phyloP scores from a whole-genome alignment of 305 asterid species.

The Withania somnifera region DNA sequence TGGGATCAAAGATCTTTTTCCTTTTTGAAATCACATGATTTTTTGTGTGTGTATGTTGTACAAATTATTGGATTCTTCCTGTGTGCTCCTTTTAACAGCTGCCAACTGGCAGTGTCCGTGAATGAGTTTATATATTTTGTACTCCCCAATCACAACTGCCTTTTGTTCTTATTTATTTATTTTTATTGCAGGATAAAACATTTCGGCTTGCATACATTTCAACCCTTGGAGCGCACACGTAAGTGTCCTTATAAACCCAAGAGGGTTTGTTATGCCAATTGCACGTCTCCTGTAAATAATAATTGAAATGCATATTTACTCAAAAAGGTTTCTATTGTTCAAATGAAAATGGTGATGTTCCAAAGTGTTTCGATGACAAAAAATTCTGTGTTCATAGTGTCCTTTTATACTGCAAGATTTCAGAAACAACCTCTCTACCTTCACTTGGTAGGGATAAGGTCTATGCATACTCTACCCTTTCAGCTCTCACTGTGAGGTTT shows the following conservation, averaged over 20 bases:
- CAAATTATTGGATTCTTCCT: background rate
- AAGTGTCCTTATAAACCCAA: slow-evolving; percentile 24
- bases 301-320: background rate
- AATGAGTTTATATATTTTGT: background rate
- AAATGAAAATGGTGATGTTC: background rate
- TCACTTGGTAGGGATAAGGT: background rate
- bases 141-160: background rate
- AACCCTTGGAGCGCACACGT: slow-evolving; percentile 90
- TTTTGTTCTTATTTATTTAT: background rate
- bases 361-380: background rate
- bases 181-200: slow-evolving; percentile 74
- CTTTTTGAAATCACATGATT: background rate
- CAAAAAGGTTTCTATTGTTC: background rate
- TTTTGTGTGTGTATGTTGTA: background rate
- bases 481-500: background rate
- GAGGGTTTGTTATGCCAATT: background rate
- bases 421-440: background rate
- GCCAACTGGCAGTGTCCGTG: background rate
- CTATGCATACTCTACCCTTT: background rate
- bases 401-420: background rate
- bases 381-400: background rate
- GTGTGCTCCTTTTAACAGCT: background rate
- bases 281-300: background rate
- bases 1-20: background rate
- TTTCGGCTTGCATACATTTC: slow-evolving; percentile 91